These are phyloP conservation scores for Pseudogymnoascus sp. DNA, from an alignment of 2,329 filamentous ascomycete species.

Conservation along the genomic window DNA sequence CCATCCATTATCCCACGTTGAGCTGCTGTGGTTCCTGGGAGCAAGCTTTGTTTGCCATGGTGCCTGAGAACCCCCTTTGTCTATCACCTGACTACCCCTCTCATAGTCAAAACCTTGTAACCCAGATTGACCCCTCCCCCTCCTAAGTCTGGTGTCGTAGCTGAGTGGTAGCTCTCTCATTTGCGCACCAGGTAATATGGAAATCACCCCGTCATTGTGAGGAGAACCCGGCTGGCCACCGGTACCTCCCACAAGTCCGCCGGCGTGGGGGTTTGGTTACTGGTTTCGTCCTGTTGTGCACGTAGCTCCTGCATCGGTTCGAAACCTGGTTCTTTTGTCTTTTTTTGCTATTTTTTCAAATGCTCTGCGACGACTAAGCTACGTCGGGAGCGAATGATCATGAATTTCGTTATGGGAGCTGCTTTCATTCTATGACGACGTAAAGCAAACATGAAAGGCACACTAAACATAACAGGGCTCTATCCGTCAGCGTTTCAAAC, in stretches of 20 bases:
- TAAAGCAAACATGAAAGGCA: background rate
- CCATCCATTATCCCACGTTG: background rate
- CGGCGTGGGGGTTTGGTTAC: too few relatives aligned
- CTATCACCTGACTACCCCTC: too few relatives aligned
- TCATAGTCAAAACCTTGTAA: too few relatives aligned
- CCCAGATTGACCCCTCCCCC: too few relatives aligned
- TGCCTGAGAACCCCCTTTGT: too few relatives aligned
- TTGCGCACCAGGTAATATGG: too few relatives aligned
- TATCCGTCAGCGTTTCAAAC: background rate
- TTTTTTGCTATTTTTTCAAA: background rate
- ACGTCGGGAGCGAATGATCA: background rate
- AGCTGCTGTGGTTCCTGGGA: background rate
- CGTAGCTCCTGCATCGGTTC: background rate
- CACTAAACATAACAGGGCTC: background rate
- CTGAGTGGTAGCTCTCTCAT: too few relatives aligned
- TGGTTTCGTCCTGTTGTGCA: background rate
- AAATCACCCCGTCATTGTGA: too few relatives aligned
- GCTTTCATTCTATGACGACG: background rate
- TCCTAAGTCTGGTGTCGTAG: too few relatives aligned
- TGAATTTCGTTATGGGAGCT: background rate
- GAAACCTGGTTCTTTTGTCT: background rate
- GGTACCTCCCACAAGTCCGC: too few relatives aligned
- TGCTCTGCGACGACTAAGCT: background rate
- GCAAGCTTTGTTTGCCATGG: background rate
- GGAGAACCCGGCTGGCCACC: too few relatives aligned